Base-by-base conservation (phyloP, 352 stramenopile genomes). In the Phytophthora ramorum region DNA sequence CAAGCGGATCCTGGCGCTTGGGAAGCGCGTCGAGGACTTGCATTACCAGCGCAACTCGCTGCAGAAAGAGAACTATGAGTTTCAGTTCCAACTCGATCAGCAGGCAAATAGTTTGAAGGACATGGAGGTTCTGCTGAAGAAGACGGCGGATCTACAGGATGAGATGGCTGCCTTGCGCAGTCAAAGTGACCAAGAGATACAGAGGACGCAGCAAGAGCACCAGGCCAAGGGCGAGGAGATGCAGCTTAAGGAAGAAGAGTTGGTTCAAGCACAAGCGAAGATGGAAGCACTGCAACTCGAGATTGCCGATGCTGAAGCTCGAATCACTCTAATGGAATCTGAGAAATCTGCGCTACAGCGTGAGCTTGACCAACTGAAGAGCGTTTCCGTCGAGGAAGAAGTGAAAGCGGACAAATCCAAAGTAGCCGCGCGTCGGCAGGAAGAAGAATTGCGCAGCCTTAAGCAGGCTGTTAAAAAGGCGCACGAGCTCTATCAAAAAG, bases 41-140 rank as follows among this genome's bases (percentile, higher is more conserved):
- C 82, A 90, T 37, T 91, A 81, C 57, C 84, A 91, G 60, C 76
- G 84, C 1, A 93, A 88, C 34, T 61, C 79, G 20, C 66, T 93
- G 17, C 84, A 93, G 43, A 87, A 90, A 49, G 82, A 93, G 20
- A 91, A 89, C 52, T 90, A 91, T 54, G 82, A 88, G 24, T 76
- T 91, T 10, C 84, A 93, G 55, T 84, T 78, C 48, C 74, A 89
- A 48, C 41, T 93, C 0, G 80, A 93, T 51, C 69, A 89, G 30
- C 83, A 90, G 16, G 75, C 72, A 3, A 60, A 38, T 26, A 68
- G 73, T 14, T 73, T 92, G 16, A 72, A 74, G 41, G 73, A 91
- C 19, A 81, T 87, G 74, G 68, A 80, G 3, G 24, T 48, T 44
- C 44, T 88, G 2, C 41, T 47, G 8, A 58, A 70, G 16, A 84